Base-by-base conservation (phyloP, 1,284 basidiomycete genomes). In the Microbotryum scabiosae region DNA sequence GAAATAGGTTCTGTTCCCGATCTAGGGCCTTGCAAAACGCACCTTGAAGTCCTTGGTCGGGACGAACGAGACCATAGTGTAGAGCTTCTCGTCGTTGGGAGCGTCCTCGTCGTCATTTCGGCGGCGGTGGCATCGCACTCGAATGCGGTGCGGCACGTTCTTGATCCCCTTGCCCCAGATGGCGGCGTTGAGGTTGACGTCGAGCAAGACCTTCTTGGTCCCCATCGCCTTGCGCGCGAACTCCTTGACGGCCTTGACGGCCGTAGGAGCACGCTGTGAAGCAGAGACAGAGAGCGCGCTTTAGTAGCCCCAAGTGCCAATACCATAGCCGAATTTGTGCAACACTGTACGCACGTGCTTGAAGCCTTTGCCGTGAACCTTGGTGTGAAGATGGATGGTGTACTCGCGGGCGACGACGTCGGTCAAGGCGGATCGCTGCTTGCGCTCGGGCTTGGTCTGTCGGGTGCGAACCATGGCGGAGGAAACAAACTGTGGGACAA, bases 211-310 rank as follows among this genome's bases (percentile, higher is more conserved):
- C 77, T 96, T 92, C 57, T 82, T 77, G 71, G 92, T 94, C 73
- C 90, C 91, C 92, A 97, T 96, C 50, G 87, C 79, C 80, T 91
- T 91, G 73, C 84, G 84, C 26, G 92, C 91, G 73, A 96, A 97
- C 61, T 83, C 82, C 71, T 89, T 79, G 69, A 96, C 85, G 69
- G 88, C 87, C 81, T 96, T 96, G 78, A 96, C 84, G 70, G 90
- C 92, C 80, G 85, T 86, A 53, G 92, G 92, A 26, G 92, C 89
- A 55, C 69, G 70, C 65, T 68, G 65, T 55, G 46, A 44, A 25
- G 12, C 47, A 47, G 16, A 25, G 26, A 25, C 44, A 36, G 49
- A 26, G 32, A 20, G 25, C 12, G 10, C 8, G 51, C 5, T 10
- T 9, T 28, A 53, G 36, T 30, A 32, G 36, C 32, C 10, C 30